phyloP scores from a whole-genome alignment of 1,139 yeast species.

The Magnusiomyces fungicola region DNA sequence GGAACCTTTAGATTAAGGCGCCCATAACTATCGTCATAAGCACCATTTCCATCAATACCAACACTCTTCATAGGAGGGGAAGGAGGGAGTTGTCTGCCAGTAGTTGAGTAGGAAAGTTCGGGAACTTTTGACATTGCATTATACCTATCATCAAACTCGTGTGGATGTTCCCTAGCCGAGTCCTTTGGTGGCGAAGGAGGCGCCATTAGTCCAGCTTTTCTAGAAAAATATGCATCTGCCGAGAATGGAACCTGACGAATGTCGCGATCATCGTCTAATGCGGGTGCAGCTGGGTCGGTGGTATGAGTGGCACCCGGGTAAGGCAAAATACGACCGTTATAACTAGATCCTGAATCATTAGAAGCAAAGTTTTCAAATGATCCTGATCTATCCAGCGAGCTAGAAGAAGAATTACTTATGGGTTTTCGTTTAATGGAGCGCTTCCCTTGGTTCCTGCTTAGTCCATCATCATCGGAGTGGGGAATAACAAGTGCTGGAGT shows the following conservation, averaged over 20 bases:
- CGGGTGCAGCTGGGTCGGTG: slow-evolving; percentile 17
- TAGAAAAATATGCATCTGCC: slow-evolving; percentile 4
- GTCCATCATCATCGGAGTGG: background rate
- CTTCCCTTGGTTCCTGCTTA: background rate
- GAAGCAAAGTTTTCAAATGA: no score
- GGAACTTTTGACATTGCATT: background rate
- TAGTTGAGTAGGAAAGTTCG: background rate
- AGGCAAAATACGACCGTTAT: slow-evolving; percentile 22
- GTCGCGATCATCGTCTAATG: background rate
- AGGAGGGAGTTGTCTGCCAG: background rate
- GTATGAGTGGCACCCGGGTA: slow-evolving; percentile 4
- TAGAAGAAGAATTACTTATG: no score
- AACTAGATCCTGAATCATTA: background rate
- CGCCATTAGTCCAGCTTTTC: background rate
- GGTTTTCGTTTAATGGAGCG: slow-evolving; percentile 6
- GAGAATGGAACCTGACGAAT: slow-evolving; percentile 2
- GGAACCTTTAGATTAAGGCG: background rate
- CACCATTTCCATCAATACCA: no score
- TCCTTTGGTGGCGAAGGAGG: slow-evolving; percentile 4
- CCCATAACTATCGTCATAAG: background rate
- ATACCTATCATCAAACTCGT: background rate
- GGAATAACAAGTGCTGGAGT: background rate
- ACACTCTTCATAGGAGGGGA: no score
- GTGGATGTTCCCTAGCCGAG: background rate
- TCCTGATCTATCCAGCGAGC: no score